Base-by-base conservation (phyloP, 2,329 filamentous ascomycete genomes). In the Dactylellina parvicollis region DNA sequence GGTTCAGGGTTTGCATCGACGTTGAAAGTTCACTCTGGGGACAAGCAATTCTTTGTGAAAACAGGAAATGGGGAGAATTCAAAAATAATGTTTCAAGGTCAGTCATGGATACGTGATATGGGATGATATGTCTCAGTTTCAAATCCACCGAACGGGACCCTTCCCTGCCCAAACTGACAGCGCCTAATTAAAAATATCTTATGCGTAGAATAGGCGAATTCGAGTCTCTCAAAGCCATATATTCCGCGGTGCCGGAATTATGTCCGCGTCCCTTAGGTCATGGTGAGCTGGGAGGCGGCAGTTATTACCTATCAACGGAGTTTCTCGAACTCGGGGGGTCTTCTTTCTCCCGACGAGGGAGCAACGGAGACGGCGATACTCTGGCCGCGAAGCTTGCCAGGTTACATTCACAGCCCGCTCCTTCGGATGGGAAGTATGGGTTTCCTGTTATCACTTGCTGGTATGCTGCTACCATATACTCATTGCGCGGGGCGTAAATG, bases 401-500 rank as follows among this genome's bases (percentile, higher is more conserved):
- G 78, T 82, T 97, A 47, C 94, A 97, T 80, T 89, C 86, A 1
- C 92, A 88, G 0, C 87, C 90, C 0, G 91, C 90, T 0, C 90
- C 91, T 0, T 80, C 85, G 9, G 83, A 79, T 36, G 87, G 88
- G 1, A 83, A 88, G 81, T 97, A 94, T 76, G 94, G 94, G 1
- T 97, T 97, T 78, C 90, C 91, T 0, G 89, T 90, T 0, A 83
- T 90, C 0, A 97, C 93, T 0, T 96, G 91, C 81, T 97, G 69
- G 69, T 73, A 66, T 26, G 44, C 9, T 40, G 12, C 18, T 2
- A 9, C 36, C 28, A 34, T n/a, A n/a, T n/a, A n/a, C n/a, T n/a
- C n/a, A n/a, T n/a, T n/a, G n/a, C n/a, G n/a, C n/a, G n/a, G n/a
- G n/a, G n/a, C n/a, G n/a, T n/a, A n/a, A n/a, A n/a, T n/a, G n/a